Conservation (phyloP, 2,329 filamentous ascomycete genomes). For the Phoma sp. region DNA sequence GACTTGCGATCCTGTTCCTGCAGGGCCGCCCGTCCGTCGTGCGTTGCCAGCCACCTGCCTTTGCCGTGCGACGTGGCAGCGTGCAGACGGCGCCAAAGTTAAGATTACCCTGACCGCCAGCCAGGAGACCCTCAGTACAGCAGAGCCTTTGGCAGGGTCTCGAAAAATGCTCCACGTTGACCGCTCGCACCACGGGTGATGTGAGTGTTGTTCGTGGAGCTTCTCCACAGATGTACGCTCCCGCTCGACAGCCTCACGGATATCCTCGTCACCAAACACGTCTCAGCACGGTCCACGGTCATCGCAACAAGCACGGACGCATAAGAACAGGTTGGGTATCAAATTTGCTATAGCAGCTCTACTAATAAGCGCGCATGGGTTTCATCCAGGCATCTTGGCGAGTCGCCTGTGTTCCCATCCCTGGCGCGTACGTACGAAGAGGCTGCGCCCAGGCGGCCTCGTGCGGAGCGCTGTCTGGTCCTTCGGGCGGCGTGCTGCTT, state of each 20-base stretch:
- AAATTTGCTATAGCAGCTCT: constrained; percentile 8
- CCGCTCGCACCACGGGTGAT: neutral
- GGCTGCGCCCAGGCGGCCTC: constrained; percentile 12
- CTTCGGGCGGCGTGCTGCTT: constrained; percentile 63
- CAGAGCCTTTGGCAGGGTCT: neutral
- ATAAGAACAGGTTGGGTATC: constrained; percentile 6
- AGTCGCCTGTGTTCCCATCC: constrained; percentile 4
- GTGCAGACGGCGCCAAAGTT: constrained; percentile 18
- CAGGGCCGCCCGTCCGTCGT: constrained; percentile 13
- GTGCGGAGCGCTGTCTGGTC: constrained; percentile 30
- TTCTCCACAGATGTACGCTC: constrained; percentile 13
- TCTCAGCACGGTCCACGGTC: constrained; percentile 6
- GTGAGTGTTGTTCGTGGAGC: constrained; percentile 1
- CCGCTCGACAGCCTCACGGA: constrained; percentile 15
- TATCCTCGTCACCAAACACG: constrained; percentile 4
- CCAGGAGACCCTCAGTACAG: constrained; percentile 5
- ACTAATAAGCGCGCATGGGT: constrained; percentile 18
- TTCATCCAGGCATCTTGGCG: constrained; percentile 17
- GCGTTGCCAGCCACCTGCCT: constrained; percentile 32
- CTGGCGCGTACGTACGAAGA: constrained; percentile 15
- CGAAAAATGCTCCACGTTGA: neutral
- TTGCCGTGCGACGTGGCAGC: constrained; percentile 34
- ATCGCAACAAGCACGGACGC: constrained; percentile 10
- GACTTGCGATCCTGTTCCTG: constrained; percentile 28
- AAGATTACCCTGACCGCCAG: constrained; percentile 18